Base-by-base conservation (phyloP, 306 rosid genomes). In the Acacia crassicarpa region DNA sequence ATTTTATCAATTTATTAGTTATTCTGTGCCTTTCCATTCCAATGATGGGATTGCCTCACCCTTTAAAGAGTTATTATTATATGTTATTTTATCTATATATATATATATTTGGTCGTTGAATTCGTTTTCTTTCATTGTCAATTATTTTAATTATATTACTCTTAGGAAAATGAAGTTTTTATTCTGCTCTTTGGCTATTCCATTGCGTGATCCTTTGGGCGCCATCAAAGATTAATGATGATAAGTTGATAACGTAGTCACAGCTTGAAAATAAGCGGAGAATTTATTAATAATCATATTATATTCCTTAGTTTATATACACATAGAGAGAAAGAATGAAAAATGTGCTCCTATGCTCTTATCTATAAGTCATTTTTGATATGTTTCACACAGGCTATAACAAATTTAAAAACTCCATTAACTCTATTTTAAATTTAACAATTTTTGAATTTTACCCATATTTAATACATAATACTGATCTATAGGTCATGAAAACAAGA, bases 31-130 rank as follows among this genome's bases (percentile, higher is more conserved):
- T 74, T 83, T 85, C 91, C 89, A 78, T 77, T 74, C 78, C 77
- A 67, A 83, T 85, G 71, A 85, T 77, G 88, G 81, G 91, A 72
- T 85, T 85, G 68, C 83, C 88, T 88, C 87, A 80, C 83, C 46
- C 83, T 81, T 80, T 56, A 22, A 85, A 83, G 85, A 83, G 84
- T 83, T 85, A 48, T 83, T 85, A 48, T 77, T 38, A 76, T 15
- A 5, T 23, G 72, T 84, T 82, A 25, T 85, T 83, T 62, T 78
- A 61, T 35, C 0, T 38, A 6, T 38, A 6, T 38, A 6, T 38
- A 6, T 38, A 6, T 38, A 0, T 74, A 76, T 79, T 65, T 43
- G 27, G 19, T 80, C 59, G 48, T 33, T 49, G 8, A 38, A 38
- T 38, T 38, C 77, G 70, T 87, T 84, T 76, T 71, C 67, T 67